Base-by-base conservation (phyloP, 306 rosid species). In the Malus orientalis region DNA sequence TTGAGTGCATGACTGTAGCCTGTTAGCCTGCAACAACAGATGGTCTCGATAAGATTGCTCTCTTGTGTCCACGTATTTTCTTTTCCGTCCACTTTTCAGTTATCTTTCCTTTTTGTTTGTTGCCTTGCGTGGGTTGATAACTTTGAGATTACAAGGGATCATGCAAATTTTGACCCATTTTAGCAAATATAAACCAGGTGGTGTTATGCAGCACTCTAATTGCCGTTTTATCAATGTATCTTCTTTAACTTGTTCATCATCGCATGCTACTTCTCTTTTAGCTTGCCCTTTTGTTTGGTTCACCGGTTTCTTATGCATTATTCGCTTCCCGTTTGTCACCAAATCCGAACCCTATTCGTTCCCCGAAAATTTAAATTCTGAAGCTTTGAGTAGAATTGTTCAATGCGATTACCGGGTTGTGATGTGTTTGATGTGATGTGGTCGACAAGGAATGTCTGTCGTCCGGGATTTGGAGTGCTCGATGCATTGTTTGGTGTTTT, bases 401-500 rank as follows among this genome's bases (percentile, higher is more conserved):
- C 74, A 80, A 22, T 81, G 72, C 23, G 92, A 85, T 25, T 71
- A 33, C 29, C 84, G 91, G 89, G 90, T 49, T 84, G 78, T 69
- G 86, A 74, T 95, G 86, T 95, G 97, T 87, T 90, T 85, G 93
- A 92, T 84, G 78, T 69, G 86, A 74, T 95, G 86, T 95, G 97
- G 96, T 85, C 83, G 1, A 90, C 93, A 0, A 85, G 92, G 88
- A 86, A 82, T 82, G 85, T 87, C 54, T 84, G 96, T 81, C 70
- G 54, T 42, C 78, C 81, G 0, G 90, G 97, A 9, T 81, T 83
- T 27, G 97, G 97, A 40, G 97, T 90, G 49, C 92, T 92, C 77
- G 97, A 95, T 83, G 79, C 89, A 30, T 87, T 95, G 76, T 92
- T 95, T 89, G 87, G 99, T 81, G 97, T 90, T 67, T 80, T 95